Base-by-base conservation (phyloP, 1,284 basidiomycete genomes). In the Cutaneotrichosporon cutaneum region DNA sequence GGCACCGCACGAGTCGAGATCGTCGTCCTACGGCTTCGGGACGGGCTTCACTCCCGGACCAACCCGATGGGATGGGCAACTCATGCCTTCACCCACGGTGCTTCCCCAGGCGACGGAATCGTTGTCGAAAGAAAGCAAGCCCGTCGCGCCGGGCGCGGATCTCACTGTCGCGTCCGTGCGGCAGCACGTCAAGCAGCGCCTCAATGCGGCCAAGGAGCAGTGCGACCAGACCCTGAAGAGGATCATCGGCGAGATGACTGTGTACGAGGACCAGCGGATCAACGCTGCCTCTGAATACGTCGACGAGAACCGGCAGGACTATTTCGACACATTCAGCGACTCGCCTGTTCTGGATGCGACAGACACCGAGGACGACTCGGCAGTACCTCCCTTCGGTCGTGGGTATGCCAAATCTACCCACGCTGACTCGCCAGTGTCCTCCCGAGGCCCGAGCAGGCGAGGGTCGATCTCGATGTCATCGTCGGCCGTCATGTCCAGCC, bases 141-240 rank as follows among this genome's bases (percentile, higher is more conserved):
- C 72, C 0, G 73, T 76, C 3, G 72, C 74, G 6, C 72, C 72
- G 10, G 74, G 72, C 21, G 70, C 73, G 0, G 76, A 76, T 4
- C 63, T 80, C 35, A 78, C 76, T 6, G 67, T 76, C 8, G 72
- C 90, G 50, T 95, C 94, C 71, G 94, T 98, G 64, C 85, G 91
- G 60, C 87, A 92, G 62, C 94, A 98, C 82, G 92, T 98, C 72
- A 92, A 90, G 53, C 87, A 93, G 70, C 89, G 95, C 59, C 87
- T 98, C 77, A 90, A 90, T 78, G 89, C 89, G 1, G 94, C 95
- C 62, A 99, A 99, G 82, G 87, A 90, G 59, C 90, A 91, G 68
- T 99, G 95, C 82, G 94, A 99, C 84, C 90, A 90, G 81, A 93
- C 96, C 74, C 85, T 99, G 13, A 87, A 89, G 73, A 88, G 91